Evolutionary conservation across 73 alveolate genomes (phyloP), one percentile per base, ranked within the genome.

Genomic region (Vitrella brassicaformis): DNA sequence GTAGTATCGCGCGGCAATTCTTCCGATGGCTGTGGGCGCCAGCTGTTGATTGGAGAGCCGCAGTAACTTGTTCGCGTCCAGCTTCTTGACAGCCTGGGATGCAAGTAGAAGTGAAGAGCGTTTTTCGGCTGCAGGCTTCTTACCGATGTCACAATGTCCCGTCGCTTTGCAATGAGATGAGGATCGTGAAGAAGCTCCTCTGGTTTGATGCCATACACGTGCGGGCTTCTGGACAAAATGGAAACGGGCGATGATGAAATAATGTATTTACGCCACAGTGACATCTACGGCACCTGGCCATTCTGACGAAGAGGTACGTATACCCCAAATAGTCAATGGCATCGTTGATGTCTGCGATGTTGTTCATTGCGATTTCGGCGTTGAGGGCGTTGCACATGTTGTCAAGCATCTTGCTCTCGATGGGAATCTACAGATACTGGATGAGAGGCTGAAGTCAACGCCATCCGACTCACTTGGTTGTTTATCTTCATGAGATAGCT

Each of bases 1-100:
- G 84, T 97, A 97, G 90, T 92, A 97, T 79, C 96, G 94, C 47
- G 98, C 89, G 27, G 99, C 99, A 32, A 96, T 95, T 78, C 99
- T 90, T 0, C 99, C 99, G 90, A 96, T 78, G 75, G 94, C 99
- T 19, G 99, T 97, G 0, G 98, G 85, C 56, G 56, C 56, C 22
- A 8, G 14, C 14, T 39, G 56, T 39, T 39, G 56, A 39, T 67
- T 45, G 83, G 46, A 71, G 66, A 76, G 46, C 31, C 83, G 83
- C 28, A 76, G 67, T 28, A 76, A 66, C n/a, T 76, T 71, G 30
- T 71, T 74, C 28, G 32, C 46, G 77, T 72, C 46, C 19, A 76
- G 83, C 71, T 76, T 76, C 27, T 66, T 67, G 30, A 76, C 83
- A 0, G 83, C 83, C 73, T 66, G 73, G 25, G n/a, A n/a, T n/a